phyloP scores from a whole-genome alignment of 768 basidiomycete genomes.

The Xerocomellus chrysenteron region DNA sequence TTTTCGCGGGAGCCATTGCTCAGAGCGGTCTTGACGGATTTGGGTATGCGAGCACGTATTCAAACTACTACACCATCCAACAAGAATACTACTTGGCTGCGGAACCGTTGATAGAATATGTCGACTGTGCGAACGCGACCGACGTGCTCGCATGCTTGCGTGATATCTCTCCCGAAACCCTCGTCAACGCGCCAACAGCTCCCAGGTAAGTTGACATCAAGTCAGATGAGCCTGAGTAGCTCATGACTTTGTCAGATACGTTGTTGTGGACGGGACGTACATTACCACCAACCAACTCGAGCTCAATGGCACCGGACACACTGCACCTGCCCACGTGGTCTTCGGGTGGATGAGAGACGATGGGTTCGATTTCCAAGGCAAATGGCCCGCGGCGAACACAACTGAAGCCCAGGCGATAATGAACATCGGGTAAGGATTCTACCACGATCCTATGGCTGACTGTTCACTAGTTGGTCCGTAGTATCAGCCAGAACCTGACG shows the following conservation, averaged over 20 bases:
- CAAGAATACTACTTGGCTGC: constrained; percentile 37
- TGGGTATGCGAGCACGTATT: constrained; percentile 48
- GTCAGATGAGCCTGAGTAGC: too few species aligned
- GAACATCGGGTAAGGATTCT: too few species aligned
- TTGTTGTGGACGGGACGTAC: constrained; percentile 50
- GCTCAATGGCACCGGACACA: constrained; percentile 39
- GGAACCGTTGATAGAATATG: constrained; percentile 36
- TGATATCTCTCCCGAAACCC: neutral
- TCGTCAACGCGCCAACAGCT: constrained; percentile 1
- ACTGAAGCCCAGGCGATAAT: too few species aligned
- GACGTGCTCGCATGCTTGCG: constrained; percentile 8
- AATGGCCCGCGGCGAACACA: too few species aligned
- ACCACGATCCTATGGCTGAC: too few species aligned
- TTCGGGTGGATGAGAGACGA: constrained; percentile 16
- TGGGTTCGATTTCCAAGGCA: too few species aligned
- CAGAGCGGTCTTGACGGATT: constrained; percentile 51
- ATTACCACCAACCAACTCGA: constrained; percentile 39
- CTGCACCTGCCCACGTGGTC: constrained; percentile 45
- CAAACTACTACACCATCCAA: constrained; percentile 47
- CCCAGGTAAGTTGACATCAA: too few species aligned
- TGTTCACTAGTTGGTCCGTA: neutral
- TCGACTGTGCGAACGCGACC: constrained; percentile 35
- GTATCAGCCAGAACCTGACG: constrained; percentile 1
- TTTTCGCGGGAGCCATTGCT: constrained; percentile 41
- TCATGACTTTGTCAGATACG: neutral